Evolutionary conservation across 73 alveolate species (phyloP), one percentile per base, ranked within the genome.

Genomic region (Paramecium primaurelia): DNA sequence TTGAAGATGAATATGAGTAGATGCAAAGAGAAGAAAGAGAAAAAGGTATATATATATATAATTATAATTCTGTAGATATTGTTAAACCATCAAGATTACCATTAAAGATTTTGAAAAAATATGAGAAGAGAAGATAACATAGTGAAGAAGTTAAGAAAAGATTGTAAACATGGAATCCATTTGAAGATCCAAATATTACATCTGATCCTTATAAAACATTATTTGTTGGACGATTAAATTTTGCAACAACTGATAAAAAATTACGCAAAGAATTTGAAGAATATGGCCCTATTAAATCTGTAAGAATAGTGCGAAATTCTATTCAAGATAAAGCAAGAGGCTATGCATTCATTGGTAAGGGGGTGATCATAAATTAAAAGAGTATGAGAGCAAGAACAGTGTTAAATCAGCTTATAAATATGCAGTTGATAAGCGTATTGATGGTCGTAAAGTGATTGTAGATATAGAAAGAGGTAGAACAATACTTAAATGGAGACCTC

Each of bases 401-500:
- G 93, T 96, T 49, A 77, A 96, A 86, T 86, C 59, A 60, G 98
- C 98, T 28, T 94, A 93, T 71, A 92, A 96, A 54, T 93, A 96
- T 69, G 99, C 97, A 28, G 96, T 95, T 69, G 97, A 97, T 59
- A 93, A 95, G 93, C 96, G 93, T 90, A 96, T 98, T 58, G 99
- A 98, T 92, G 99, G 99, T 22, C 96, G 95, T 68, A 95, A 95
- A 80, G 93, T 96, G 14, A 92, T 95, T 44, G 99, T 96, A 37
- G 99, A 98, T 92, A 93, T 80, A 40, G 99, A 98, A 92, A 88
- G 99, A 40, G 99, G 99, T 5, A 84, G 99, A 71, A 96, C 96
- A 18, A 95, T 90, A 36, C 58, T 86, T 6, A 96, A 94, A 64
- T 97, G 97, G 96, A 93, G 94, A 38, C 99, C 99, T 25, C 93